Evolutionary conservation across 2,329 filamentous ascomycete species (phyloP).

Genomic region (Cytospora paraplurivora): DNA sequence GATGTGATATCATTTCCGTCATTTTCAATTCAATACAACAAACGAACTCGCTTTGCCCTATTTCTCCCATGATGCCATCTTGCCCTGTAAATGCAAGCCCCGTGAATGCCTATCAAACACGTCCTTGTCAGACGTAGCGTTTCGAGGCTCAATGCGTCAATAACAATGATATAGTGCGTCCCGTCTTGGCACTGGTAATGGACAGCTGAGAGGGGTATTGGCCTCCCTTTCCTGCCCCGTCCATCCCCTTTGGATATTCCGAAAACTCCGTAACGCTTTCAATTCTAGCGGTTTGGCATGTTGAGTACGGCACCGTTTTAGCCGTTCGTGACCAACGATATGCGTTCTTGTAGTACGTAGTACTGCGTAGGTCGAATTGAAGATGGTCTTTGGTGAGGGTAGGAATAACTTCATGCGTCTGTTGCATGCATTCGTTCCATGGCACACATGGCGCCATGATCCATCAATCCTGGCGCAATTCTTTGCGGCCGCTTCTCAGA

Average conservation of each 20-base stretch:
- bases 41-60: not conserved
- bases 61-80: constrained; percentile 10
- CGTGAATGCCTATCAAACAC: not conserved
- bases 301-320: not conserved
- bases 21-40: not conserved
- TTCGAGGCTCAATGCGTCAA: not conserved
- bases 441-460: not conserved
- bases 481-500: constrained; percentile 15
- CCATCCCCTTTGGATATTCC: constrained; percentile 6
- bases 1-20: not conserved
- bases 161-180: not conserved
- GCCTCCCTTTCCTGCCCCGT: constrained; percentile 15
- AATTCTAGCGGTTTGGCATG: constrained; percentile 13
- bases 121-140: not conserved
- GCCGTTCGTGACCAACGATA: not conserved
- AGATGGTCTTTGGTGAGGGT: not conserved
- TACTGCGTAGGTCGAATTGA: not conserved
- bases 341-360: not conserved
- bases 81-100: constrained; percentile 22
- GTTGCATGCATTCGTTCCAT: not conserved
- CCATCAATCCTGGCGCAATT: constrained; percentile 2
- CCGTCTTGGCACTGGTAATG: not conserved
- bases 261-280: constrained; percentile 22
- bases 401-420: not conserved
- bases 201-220: constrained; percentile 20